Evolutionary conservation across 2,329 filamentous ascomycete genomes (phyloP).

Genomic region (Mycogone perniciosa): DNA sequence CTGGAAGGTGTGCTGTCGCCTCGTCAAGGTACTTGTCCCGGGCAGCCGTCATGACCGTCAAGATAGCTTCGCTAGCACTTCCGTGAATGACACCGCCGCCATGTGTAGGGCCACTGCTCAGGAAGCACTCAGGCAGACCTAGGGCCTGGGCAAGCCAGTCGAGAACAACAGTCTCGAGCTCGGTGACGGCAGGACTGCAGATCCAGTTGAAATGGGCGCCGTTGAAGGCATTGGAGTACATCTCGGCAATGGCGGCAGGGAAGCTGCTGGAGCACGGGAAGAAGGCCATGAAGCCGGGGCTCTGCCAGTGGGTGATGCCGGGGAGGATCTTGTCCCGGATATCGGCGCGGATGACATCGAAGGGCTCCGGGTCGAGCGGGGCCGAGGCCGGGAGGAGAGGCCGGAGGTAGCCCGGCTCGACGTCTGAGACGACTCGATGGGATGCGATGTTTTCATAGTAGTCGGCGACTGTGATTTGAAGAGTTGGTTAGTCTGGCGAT

Average conservation of each 20-base stretch:
- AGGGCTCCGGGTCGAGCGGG: conserved; percentile 63
- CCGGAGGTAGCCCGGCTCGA: conserved; percentile 79
- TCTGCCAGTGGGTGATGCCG: conserved; percentile 91
- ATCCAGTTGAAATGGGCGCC: conserved; percentile 97
- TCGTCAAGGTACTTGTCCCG: conserved; percentile 69
- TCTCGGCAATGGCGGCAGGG: conserved; percentile 81
- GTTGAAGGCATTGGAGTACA: conserved; percentile 84
- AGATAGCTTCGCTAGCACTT: conserved; percentile 78
- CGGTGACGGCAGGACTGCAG: conserved; percentile 84
- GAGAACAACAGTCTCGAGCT: conserved; percentile 86
- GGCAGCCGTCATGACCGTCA: conserved; percentile 82
- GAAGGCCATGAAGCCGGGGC: conserved; percentile 92
- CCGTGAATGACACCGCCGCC: conserved; percentile 95
- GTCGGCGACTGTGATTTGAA: conserved; percentile 55
- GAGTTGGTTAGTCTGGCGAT: background rate
- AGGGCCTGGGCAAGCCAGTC: conserved; percentile 84
- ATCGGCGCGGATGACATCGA: conserved; percentile 74
- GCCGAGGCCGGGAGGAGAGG: conserved; percentile 65
- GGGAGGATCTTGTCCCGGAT: conserved; percentile 83
- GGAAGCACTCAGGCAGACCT: conserved; percentile 64
- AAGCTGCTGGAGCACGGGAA: conserved; percentile 79
- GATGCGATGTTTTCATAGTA: conserved; percentile 74
- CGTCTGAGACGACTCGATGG: conserved; percentile 66
- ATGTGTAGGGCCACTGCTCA: conserved; percentile 60
- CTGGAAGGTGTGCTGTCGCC: conserved; percentile 44